Evolutionary conservation across 495 filamentous ascomycete genomes (phyloP), one percentile per base, ranked within the genome.

Genomic region (Lophium mytilinum): DNA sequence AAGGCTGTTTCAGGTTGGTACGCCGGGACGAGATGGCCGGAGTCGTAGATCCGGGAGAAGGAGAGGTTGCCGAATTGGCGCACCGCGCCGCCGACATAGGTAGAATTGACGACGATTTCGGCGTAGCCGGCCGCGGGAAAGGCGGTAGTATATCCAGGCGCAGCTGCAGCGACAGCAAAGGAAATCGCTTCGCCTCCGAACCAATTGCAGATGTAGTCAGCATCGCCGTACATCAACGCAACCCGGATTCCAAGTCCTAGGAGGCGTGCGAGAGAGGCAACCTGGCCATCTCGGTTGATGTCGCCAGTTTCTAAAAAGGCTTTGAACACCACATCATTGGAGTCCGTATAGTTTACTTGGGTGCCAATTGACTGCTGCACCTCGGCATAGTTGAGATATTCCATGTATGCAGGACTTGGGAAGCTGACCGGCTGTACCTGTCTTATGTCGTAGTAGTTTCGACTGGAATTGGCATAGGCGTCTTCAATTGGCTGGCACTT

Each of bases 101-200:
- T 57, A 67, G 58, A 66, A 53, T 71, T 76, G 30, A 77, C 72
- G 71, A 77, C 61, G 78, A 83, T 72, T 72, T 75, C 64, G 78
- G 82, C 45, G 67, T 75, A 72, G 43, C 70, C 70, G 14, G 70
- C 67, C 19, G 58, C 61, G 36, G 76, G 70, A 62, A 83, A 84
- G 9, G 70, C 74, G 11, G 78, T 78, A 30, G 67, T 72, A 63
- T 82, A 85, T 37, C 74, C 73, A 40, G 62, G 40, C 1, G 50
- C 15, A n/a, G 37, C 12, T 18, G 52, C 34, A 14, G 52, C 55
- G 33, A 73, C 34, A 1, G 64, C 69, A 18, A 67, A 52, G 9
- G 69, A 67, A 21, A 73, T 61, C 14, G 64, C 67, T 62, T 73
- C 55, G 3, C 71, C 71, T 19, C 71, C 69, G 42, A 42, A 64